phyloP scores from a whole-genome alignment of 805 yeast genomes.

The Grigorovia humatica region DNA sequence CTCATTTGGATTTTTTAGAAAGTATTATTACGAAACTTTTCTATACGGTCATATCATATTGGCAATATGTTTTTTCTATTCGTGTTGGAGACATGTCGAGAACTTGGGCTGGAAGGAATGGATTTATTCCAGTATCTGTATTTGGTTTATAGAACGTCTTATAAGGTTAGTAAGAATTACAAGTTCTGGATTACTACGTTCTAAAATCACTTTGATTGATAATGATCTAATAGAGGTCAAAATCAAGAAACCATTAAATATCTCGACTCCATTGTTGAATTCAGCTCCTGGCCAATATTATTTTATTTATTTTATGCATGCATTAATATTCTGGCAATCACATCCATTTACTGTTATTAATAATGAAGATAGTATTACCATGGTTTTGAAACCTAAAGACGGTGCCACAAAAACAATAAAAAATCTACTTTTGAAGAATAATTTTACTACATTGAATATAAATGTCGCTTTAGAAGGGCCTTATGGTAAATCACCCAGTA shows the following conservation, averaged over 20 bases:
- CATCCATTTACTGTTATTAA: constrained; percentile 48
- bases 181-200: constrained; percentile 13
- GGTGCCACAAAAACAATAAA: constrained; percentile 35
- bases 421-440: constrained; percentile 22
- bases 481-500: constrained; percentile 46
- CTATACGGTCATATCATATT: constrained; percentile 35
- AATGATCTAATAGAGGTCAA: constrained; percentile 14
- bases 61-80: constrained; percentile 33
- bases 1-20: constrained; percentile 28
- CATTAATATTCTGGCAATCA: constrained; percentile 42
- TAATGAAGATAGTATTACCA: constrained; percentile 29
- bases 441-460: constrained; percentile 22
- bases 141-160: constrained; percentile 36
- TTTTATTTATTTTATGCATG: constrained; percentile 38
- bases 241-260: constrained; percentile 6
- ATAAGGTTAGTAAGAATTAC: constrained; percentile 29
- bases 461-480: constrained; percentile 54
- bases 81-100: constrained; percentile 39
- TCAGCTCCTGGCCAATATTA: constrained; percentile 37
- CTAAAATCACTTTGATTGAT: constrained; percentile 11
- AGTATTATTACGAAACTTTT: constrained; percentile 36
- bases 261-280: constrained; percentile 23
- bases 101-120: constrained; percentile 35
- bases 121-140: constrained; percentile 29
- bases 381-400: constrained; percentile 37